Evolutionary conservation across 1,284 basidiomycete genomes (phyloP).

Genomic region (Takashimella koratensis): DNA sequence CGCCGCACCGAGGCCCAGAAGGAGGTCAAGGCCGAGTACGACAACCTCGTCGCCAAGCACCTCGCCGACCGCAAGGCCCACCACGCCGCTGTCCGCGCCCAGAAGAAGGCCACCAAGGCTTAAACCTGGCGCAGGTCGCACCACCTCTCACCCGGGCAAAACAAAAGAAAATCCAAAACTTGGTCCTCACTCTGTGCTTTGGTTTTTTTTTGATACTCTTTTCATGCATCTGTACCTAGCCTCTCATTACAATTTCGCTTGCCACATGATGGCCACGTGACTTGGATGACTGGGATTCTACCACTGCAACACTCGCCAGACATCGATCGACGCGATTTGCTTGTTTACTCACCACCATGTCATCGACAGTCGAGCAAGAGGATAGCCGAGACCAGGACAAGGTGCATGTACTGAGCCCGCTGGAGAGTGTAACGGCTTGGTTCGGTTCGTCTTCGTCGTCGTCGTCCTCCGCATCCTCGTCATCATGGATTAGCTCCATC

Average conservation of each 20-base stretch:
- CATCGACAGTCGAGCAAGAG: background rate
- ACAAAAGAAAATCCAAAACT: background rate
- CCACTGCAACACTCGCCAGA: too few relatives aligned
- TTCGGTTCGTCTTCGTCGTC: background rate
- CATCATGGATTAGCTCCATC: background rate
- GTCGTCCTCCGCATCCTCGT: background rate
- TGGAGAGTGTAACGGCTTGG: background rate
- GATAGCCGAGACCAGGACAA: background rate
- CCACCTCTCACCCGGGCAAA: too few relatives aligned
- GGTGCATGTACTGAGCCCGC: background rate
- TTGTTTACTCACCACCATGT: background rate
- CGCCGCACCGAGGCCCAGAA: constrained; percentile 86
- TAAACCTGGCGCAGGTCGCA: background rate
- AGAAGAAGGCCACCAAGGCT: constrained; percentile 40
- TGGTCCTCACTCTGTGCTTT: background rate
- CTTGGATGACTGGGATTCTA: background rate
- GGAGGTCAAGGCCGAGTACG: constrained; percentile 91
- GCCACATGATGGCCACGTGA: background rate
- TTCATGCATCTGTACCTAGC: background rate
- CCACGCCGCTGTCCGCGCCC: constrained; percentile 50
- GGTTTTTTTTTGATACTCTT: background rate
- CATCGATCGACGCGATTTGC: background rate
- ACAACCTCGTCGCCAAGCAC: constrained; percentile 83
- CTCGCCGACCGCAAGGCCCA: constrained; percentile 89
- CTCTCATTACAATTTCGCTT: background rate